Conservation (phyloP, 2,329 filamentous ascomycete genomes). For the Phaeosphaeria sp. region DNA sequence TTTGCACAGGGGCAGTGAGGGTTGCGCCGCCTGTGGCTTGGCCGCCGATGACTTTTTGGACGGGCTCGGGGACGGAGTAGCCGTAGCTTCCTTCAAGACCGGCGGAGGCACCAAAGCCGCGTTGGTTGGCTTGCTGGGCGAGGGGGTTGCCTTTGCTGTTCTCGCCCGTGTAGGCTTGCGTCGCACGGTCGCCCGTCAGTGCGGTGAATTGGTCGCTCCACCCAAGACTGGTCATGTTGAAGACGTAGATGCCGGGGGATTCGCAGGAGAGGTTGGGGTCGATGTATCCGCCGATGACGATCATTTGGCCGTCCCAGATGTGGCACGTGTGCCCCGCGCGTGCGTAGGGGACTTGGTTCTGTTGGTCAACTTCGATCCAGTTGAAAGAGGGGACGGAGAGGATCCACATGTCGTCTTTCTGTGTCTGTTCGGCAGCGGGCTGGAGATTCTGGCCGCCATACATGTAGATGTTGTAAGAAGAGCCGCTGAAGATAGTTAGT, state of each 20-base stretch:
- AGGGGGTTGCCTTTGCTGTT: slow-evolving; percentile 51
- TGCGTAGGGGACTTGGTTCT: slow-evolving; percentile 58
- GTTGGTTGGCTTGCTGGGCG: slow-evolving; percentile 61
- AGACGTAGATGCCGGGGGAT: slow-evolving; percentile 74
- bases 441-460: slow-evolving; percentile 78
- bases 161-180: slow-evolving; percentile 41
- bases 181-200: slow-evolving; percentile 61
- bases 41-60: slow-evolving; percentile 73
- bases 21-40: slow-evolving; percentile 72
- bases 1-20: slow-evolving; percentile 66
- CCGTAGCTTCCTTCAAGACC: slow-evolving; percentile 67
- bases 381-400: slow-evolving; percentile 81
- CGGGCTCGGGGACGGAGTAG: slow-evolving; percentile 72
- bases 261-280: slow-evolving; percentile 69
- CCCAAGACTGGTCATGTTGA: slow-evolving; percentile 72
- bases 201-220: slow-evolving; percentile 78
- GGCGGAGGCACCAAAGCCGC: slow-evolving; percentile 58
- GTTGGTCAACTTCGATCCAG: slow-evolving; percentile 72
- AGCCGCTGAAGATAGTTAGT: slow-evolving; percentile 56
- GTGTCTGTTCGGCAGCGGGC: slow-evolving; percentile 63
- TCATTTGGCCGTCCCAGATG: slow-evolving; percentile 81
- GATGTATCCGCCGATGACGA: slow-evolving; percentile 76
- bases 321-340: slow-evolving; percentile 79
- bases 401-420: slow-evolving; percentile 80
- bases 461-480: slow-evolving; percentile 79